Evolutionary conservation across 2,329 filamentous ascomycete species (phyloP), one percentile per base, ranked within the genome.

Genomic region (Phymatotrichopsis omnivora): DNA sequence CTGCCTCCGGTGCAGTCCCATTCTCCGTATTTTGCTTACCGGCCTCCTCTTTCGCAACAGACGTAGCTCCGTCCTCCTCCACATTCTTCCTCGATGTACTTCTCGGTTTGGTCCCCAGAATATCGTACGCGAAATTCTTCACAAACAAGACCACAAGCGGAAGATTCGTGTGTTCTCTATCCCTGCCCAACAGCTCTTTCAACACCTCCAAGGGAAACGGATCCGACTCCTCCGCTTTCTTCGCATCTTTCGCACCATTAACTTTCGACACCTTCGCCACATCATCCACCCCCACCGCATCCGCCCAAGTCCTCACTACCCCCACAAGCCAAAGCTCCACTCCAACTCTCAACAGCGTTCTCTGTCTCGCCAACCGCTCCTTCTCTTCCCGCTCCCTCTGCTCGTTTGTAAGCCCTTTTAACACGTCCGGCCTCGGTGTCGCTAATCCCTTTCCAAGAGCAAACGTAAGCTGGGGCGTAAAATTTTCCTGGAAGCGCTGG

Each of bases 121-220:
- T 76, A 65, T 98, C 93, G 87, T 89, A 98, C 53, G 82, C 81
- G 59, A 96, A 98, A 14, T 84, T 80, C 67, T 95, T 98, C 56
- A 94, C 87, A 60, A 98, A 98, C 11, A 93, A 74, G 40, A 96
- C 91, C 5, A 95, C 81, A 34, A 98, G 69, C 1, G 91, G 86
- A 32, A 98, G 67, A 60, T 96, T 98, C 44, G 77, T 70, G 60
- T 96, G 91, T 57, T 98, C 89, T 44, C 86, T 78, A 62, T 98
- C 91, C 61, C 96, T 81, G 6, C 87, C 86, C 12, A 98, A 73
- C 54, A 98, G 74, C 61, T 98, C 93, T 66, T 98, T 98, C 30
- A 98, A 69, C n/a, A 96, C 89, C 63, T 98, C 91, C 16, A 98
- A 70, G 3, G 93, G 93, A 56, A 98, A 96, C 0, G 91, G 91